These are phyloP conservation scores for Abrus pulchellus DNA, from an alignment of 306 rosid genomes.

Conservation along the genomic window DNA sequence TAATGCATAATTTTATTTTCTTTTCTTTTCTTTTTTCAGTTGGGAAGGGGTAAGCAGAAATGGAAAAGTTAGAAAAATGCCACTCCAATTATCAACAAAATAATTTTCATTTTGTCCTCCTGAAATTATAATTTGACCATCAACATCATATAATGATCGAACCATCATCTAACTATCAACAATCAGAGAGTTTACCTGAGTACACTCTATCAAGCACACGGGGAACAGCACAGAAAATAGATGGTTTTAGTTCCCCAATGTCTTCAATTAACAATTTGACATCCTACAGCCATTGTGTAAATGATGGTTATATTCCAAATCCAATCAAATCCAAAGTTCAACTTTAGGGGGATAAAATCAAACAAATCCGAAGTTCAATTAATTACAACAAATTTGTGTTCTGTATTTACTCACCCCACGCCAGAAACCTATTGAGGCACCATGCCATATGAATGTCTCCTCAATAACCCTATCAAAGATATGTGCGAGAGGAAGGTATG, in stretches of 20 bases:
- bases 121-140: conserved; percentile 37
- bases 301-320: conserved; percentile 35
- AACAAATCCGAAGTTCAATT: conserved; percentile 22
- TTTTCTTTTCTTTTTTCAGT: neutral
- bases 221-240: conserved; percentile 96
- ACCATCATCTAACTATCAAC: conserved; percentile 25
- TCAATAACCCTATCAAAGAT: conserved; percentile 95
- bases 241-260: conserved; percentile 88
- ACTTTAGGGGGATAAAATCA: conserved; percentile 12
- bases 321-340: neutral
- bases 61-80: neutral
- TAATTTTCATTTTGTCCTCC: conserved; percentile 23
- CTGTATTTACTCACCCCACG: conserved; percentile 80
- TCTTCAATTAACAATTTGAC: conserved; percentile 89
- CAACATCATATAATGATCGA: conserved; percentile 25
- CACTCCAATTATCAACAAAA: conserved; percentile 39
- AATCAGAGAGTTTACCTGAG: conserved; percentile 60
- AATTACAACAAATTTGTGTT: conserved; percentile 38
- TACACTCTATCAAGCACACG: conserved; percentile 94
- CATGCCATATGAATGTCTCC: conserved; percentile 86
- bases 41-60: conserved; percentile 16
- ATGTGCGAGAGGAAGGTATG: conserved; percentile 98
- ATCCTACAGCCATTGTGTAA: conserved; percentile 68
- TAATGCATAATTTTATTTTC: conserved; percentile 6
- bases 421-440: conserved; percentile 98